Evolutionary conservation across 2,329 filamentous ascomycete species (phyloP).

Genomic region (Sclerotinia spermophila): DNA sequence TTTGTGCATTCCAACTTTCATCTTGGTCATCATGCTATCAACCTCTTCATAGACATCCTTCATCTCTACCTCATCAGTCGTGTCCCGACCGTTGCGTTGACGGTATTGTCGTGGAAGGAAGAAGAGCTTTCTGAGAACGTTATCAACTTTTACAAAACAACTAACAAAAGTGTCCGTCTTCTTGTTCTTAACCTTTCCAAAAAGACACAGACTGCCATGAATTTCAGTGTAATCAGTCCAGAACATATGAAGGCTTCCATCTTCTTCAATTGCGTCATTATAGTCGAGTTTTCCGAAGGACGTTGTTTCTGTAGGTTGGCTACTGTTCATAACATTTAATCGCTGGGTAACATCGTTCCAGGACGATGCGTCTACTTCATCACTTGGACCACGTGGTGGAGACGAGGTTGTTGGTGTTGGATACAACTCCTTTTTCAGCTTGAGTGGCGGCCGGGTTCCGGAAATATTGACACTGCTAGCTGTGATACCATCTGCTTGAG

Average conservation of each 20-base stretch:
- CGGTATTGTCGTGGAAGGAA: constrained; percentile 77
- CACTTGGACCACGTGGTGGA: constrained; percentile 57
- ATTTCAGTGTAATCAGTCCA: constrained; percentile 96
- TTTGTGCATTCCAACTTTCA: constrained; percentile 86
- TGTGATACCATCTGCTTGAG: constrained; percentile 67
- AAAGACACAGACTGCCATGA: constrained; percentile 86
- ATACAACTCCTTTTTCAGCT: constrained; percentile 64
- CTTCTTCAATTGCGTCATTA: constrained; percentile 84
- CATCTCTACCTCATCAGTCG: constrained; percentile 77
- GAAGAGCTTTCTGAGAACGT: constrained; percentile 86
- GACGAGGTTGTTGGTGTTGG: constrained; percentile 75
- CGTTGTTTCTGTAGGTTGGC: constrained; percentile 59
- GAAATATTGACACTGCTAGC: constrained; percentile 77
- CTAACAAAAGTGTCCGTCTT: constrained; percentile 75
- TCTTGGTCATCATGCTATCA: constrained; percentile 79
- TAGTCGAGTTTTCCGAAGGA: constrained; percentile 77
- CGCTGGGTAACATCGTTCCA: constrained; percentile 87
- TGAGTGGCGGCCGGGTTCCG: constrained; percentile 74
- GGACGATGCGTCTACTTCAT: constrained; percentile 70
- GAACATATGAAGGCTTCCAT: constrained; percentile 90
- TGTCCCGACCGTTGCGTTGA: constrained; percentile 62
- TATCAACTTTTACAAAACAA: constrained; percentile 94
- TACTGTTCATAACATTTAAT: constrained; percentile 79
- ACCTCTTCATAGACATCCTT: constrained; percentile 87
- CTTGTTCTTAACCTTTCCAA: constrained; percentile 94